Evolutionary conservation across 139 green algal species (phyloP), one percentile per base, ranked within the genome.

Genomic region (Chlamydomonas sp.): DNA sequence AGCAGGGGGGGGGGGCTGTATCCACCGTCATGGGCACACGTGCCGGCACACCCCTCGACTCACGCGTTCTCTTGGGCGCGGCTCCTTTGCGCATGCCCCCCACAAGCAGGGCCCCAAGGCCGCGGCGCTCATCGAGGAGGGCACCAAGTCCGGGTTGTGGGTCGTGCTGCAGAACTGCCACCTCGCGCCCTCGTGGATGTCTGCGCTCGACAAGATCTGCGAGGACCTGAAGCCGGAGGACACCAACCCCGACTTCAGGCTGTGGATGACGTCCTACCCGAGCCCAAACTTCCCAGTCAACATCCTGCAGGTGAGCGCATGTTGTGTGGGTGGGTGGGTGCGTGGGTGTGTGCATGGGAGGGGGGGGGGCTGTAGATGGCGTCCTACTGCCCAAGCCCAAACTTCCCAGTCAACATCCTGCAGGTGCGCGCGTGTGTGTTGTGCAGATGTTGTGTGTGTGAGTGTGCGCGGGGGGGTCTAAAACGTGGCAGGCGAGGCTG

Each of bases 31-130:
- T n/a, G n/a, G n/a, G n/a, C n/a, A n/a, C n/a, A n/a, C n/a, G n/a
- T n/a, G n/a, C n/a, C n/a, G n/a, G n/a, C n/a, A n/a, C n/a, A n/a
- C n/a, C n/a, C n/a, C n/a, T n/a, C n/a, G n/a, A n/a, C n/a, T n/a
- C n/a, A n/a, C n/a, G n/a, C n/a, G n/a, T n/a, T n/a, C n/a, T n/a
- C n/a, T n/a, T n/a, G n/a, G n/a, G n/a, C n/a, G n/a, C n/a, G n/a
- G n/a, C n/a, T n/a, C n/a, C n/a, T n/a, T n/a, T n/a, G n/a, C n/a
- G n/a, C n/a, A n/a, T n/a, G n/a, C n/a, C n/a, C n/a, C n/a, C n/a
- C n/a, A n/a, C n/a, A n/a, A n/a, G n/a, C n/a, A 92, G 69, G 87
- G 87, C 10, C 79, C 83, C 58, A 92, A 90, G 78, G 87, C 87
- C 2, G 85, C 85, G 13, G 82, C 76, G 33, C 76, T 92, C 50